A percentile compares a stretch with the other conserved stretches of the same genome.
These are phyloP conservation scores for Blakeslea trispora DNA, from an alignment of 371 early-diverging fungal genomes.

Conservation along the genomic window DNA sequence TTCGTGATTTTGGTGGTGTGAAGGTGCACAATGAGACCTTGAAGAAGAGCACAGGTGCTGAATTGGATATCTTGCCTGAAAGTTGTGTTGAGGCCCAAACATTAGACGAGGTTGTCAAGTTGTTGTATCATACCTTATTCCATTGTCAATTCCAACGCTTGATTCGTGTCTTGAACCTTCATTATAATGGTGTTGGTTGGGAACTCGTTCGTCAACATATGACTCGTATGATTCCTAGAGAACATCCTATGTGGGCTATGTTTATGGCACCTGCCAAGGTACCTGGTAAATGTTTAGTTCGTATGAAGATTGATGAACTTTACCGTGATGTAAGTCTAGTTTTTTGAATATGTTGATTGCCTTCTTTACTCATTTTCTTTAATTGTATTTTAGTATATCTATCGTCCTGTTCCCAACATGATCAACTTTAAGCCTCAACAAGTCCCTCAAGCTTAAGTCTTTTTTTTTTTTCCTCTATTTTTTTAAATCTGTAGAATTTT, in stretches of 20 bases:
- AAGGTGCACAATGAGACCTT: constrained; percentile 64
- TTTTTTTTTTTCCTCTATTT: background rate
- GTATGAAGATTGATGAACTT: constrained; percentile 72
- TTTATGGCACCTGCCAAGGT: constrained; percentile 51
- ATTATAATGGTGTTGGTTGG: constrained; percentile 72
- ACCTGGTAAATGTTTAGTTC: constrained; percentile 64
- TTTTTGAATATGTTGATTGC: background rate
- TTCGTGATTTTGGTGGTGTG: constrained; percentile 79
- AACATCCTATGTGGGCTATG: constrained; percentile 47
- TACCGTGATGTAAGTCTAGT: constrained; percentile 63
- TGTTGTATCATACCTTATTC: constrained; percentile 73
- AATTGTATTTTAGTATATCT: constrained; percentile 65
- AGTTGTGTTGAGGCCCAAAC: constrained; percentile 57
- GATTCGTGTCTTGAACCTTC: constrained; percentile 65
- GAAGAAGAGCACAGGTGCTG: constrained; percentile 37
- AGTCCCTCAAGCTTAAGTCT: background rate
- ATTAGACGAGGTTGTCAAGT: constrained; percentile 59
- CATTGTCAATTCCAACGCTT: constrained; percentile 69
- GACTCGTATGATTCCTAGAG: constrained; percentile 44
- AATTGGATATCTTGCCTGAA: constrained; percentile 61
- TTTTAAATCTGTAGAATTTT: background rate
- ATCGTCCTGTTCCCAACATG: constrained; percentile 66
- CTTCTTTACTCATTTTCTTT: constrained; percentile 5
- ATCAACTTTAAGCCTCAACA: constrained; percentile 51
- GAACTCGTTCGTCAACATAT: constrained; percentile 55